These are phyloP conservation scores for Geosmithia putterillii DNA, from an alignment of 2,329 filamentous ascomycete genomes.

Conservation along the genomic window DNA sequence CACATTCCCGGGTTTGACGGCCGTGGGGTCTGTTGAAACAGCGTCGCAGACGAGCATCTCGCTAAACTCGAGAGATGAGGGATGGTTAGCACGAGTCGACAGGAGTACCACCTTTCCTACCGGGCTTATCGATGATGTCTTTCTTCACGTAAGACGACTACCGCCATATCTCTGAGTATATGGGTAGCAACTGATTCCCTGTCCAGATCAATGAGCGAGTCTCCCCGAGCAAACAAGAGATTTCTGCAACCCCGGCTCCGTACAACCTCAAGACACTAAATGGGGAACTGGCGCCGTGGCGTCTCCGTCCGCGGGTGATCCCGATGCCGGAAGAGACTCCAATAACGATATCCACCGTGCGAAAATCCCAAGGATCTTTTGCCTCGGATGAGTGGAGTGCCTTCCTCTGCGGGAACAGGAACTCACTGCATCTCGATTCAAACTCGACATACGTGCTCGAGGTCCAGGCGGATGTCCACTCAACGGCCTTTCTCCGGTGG, in stretches of 20 bases:
- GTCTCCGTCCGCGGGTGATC: slow-evolving; percentile 20
- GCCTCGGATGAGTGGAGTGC: slow-evolving; percentile 5
- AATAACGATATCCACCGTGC: slow-evolving; percentile 9
- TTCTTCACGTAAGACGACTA: slow-evolving; percentile 20
- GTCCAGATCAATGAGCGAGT: neutral
- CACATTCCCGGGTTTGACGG: slow-evolving; percentile 13
- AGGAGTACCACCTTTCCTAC: slow-evolving; percentile 12
- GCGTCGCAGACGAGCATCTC: slow-evolving; percentile 1
- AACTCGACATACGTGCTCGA: slow-evolving; percentile 5
- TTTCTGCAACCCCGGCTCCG: slow-evolving; percentile 6
- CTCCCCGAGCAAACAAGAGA: neutral
- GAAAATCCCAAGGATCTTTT: slow-evolving; percentile 8
- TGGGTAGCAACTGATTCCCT: neutral
- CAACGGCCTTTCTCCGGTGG: slow-evolving; percentile 12
- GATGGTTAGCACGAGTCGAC: slow-evolving; percentile 13
- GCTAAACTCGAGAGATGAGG: slow-evolving; percentile 3
- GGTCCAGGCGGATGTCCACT: slow-evolving; percentile 9
- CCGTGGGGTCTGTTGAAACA: slow-evolving; percentile 8
- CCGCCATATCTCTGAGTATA: neutral
- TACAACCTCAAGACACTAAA: slow-evolving; percentile 20
- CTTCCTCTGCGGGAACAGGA: slow-evolving; percentile 3
- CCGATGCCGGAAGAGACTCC: slow-evolving; percentile 17
- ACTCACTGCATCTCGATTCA: neutral
- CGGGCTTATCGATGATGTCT: slow-evolving; percentile 21
- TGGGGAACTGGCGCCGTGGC: slow-evolving; percentile 25